Evolutionary conservation across 2,329 filamentous ascomycete species (phyloP).

Genomic region (Colletotrichum sp.): DNA sequence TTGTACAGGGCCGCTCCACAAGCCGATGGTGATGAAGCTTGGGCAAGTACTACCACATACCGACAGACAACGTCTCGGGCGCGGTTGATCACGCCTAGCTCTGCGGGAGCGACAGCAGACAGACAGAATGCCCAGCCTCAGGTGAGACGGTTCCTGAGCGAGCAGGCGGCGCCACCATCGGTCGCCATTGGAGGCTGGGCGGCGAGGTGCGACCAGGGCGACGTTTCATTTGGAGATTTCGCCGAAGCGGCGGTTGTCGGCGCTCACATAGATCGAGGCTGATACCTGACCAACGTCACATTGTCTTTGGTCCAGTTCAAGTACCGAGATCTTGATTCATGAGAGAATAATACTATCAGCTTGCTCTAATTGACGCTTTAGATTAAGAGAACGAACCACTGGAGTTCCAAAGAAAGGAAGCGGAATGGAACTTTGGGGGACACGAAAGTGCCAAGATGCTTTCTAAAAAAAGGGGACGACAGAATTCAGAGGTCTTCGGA

Average conservation of each 20-base stretch:
- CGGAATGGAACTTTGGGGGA: neutral
- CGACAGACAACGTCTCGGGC: neutral
- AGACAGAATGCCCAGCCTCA: neutral
- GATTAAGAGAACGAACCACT: neutral
- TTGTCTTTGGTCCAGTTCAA: neutral
- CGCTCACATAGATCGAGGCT: neutral
- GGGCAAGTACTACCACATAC: neutral
- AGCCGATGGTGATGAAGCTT: neutral
- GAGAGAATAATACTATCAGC: too few relatives aligned
- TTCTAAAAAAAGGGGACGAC: neutral
- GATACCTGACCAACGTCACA: neutral
- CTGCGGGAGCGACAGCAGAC: neutral
- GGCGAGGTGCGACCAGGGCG: neutral
- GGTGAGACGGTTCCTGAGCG: neutral
- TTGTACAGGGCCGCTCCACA: too few relatives aligned
- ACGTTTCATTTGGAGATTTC: neutral
- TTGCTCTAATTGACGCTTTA: neutral
- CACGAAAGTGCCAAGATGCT: neutral
- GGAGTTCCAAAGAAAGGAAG: neutral
- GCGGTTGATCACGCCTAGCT: neutral
- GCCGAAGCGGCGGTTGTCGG: neutral
- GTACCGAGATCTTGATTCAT: neutral
- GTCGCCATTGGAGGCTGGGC: neutral
- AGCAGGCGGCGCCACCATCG: neutral
- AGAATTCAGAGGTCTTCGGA: neutral